Percentiles rank a stretch among this genome's conserved stretches.
Evolutionary conservation across 1,139 yeast genomes (phyloP).

Genomic region (Pichia terricola): DNA sequence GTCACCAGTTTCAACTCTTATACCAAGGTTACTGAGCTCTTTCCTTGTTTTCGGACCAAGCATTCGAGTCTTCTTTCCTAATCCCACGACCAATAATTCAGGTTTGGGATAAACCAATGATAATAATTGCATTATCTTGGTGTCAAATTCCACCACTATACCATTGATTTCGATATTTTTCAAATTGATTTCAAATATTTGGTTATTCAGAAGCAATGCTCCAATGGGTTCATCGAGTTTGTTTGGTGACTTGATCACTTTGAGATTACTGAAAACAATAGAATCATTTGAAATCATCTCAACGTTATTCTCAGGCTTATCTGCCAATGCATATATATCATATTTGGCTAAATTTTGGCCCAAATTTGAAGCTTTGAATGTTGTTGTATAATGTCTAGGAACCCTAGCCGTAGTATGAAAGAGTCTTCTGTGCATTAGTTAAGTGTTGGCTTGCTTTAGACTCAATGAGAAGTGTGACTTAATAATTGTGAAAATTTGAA

Average conservation of each 20-base stretch:
- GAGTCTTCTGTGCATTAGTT: slow-evolving; percentile 2
- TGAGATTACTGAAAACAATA: slow-evolving; percentile 37
- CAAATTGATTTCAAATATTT: slow-evolving; percentile 53
- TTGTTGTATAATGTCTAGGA: slow-evolving; percentile 17
- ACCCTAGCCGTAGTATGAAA: slow-evolving; percentile 7
- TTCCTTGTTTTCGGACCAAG: slow-evolving; percentile 45
- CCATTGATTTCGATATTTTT: slow-evolving; percentile 25
- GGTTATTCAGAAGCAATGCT: slow-evolving; percentile 51
- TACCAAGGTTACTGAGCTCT: slow-evolving; percentile 47
- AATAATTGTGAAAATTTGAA: too few species aligned
- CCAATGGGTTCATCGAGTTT: slow-evolving; percentile 38
- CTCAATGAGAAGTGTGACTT: too few species aligned
- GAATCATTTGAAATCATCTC: slow-evolving; percentile 38
- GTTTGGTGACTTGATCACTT: slow-evolving; percentile 38
- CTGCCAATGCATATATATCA: slow-evolving; percentile 29
- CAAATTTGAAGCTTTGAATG: slow-evolving; percentile 25
- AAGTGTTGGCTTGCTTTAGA: not conserved
- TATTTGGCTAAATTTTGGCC: slow-evolving; percentile 28
- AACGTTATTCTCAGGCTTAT: slow-evolving; percentile 32
- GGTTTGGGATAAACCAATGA: slow-evolving; percentile 65
- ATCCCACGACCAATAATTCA: slow-evolving; percentile 62
- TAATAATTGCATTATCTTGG: slow-evolving; percentile 41
- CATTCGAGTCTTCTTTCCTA: slow-evolving; percentile 56
- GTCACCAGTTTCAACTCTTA: slow-evolving; percentile 60
- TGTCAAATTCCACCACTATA: slow-evolving; percentile 23